A percentile compares a stretch with the other conserved stretches of the same genome.
Evolutionary conservation across 1,284 basidiomycete species (phyloP).

Genomic region (Sutorius eximius): DNA sequence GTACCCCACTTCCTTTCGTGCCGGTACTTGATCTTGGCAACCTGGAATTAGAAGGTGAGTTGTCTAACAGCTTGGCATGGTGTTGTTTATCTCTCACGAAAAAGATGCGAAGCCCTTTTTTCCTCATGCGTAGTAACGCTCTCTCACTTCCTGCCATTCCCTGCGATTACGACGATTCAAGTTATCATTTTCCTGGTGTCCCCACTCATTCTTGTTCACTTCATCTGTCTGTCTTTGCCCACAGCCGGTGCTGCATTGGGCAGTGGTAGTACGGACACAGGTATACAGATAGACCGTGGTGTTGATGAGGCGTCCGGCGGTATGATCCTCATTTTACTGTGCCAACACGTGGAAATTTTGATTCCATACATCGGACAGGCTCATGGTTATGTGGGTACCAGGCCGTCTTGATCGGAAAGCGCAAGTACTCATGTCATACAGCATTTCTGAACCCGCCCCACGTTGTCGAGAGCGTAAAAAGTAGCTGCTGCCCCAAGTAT

Average conservation of each 20-base stretch:
- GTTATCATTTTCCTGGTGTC: neutral
- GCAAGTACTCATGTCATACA: neutral
- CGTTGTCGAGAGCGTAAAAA: neutral
- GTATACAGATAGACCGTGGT: neutral
- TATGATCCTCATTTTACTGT: neutral
- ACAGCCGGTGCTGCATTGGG: neutral
- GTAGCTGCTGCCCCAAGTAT: neutral
- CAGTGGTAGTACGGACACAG: neutral
- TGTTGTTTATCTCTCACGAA: neutral
- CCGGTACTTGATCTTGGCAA: constrained; percentile 21
- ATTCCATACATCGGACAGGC: neutral
- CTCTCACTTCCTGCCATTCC: neutral
- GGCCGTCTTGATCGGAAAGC: neutral
- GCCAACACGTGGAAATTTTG: too few relatives aligned
- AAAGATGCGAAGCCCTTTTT: neutral
- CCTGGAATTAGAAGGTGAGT: constrained; percentile 31
- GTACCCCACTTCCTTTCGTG: neutral
- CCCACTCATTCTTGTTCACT: neutral
- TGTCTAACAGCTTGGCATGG: neutral
- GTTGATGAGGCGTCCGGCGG: neutral
- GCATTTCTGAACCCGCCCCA: neutral
- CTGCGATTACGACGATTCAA: neutral
- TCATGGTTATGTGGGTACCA: constrained; percentile 3
- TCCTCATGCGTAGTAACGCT: neutral
- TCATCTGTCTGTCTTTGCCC: neutral